Conservation (phyloP, 2,329 filamentous ascomycete genomes). For the Aspergillus aculeatus region DNA sequence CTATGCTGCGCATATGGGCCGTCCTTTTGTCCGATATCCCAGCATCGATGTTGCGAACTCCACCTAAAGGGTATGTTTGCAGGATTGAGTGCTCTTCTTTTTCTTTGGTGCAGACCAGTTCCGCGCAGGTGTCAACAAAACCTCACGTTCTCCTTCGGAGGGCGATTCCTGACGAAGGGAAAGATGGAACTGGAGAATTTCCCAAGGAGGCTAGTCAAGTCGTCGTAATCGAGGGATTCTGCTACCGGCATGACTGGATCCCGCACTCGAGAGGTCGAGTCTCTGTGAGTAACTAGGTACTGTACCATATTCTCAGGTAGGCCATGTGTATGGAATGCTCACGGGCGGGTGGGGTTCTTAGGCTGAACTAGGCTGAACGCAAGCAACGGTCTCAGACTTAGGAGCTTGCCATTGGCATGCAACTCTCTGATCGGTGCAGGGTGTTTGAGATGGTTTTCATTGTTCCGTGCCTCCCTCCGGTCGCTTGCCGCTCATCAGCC, state of each 20-base stretch:
- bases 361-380: slow-evolving; percentile 8
- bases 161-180: not conserved
- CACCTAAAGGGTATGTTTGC: not conserved
- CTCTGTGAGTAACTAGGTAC: not conserved
- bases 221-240: slow-evolving; percentile 18
- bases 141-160: not conserved
- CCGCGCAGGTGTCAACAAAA: not conserved
- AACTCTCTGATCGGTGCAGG: slow-evolving; percentile 26
- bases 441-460: slow-evolving; percentile 22
- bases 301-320: slow-evolving; percentile 4
- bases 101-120: not conserved
- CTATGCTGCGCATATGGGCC: not conserved
- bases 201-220: slow-evolving; percentile 15
- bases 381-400: slow-evolving; percentile 18
- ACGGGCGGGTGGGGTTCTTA: slow-evolving; percentile 15
- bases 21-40: slow-evolving; percentile 4
- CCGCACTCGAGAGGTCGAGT: not conserved
- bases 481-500: slow-evolving; percentile 16
- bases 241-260: not conserved
- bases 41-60: not conserved
- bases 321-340: slow-evolving; percentile 16
- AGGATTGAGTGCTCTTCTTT: not conserved
- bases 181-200: slow-evolving; percentile 4
- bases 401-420: slow-evolving; percentile 16
- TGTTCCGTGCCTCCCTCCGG: slow-evolving; percentile 17